Base-by-base conservation (phyloP, 805 yeast genomes). In the Helenozyma rhizophorensis region DNA sequence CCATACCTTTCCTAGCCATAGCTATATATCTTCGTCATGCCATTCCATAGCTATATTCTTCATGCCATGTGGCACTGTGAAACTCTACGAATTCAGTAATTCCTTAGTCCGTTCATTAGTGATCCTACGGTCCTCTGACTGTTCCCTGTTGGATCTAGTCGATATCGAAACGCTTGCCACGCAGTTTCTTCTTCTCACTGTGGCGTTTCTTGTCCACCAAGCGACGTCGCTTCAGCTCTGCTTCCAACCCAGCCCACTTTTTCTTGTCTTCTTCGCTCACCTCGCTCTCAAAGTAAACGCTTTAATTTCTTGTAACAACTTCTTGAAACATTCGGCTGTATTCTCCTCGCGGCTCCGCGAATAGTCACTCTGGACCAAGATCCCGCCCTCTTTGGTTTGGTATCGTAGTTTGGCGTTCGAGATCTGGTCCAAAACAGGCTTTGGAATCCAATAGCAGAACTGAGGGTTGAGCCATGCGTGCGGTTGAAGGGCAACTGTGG, bases 301-400 rank as follows among this genome's bases (percentile, higher is more conserved):
- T 38, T 66, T 72, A 36, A 85, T 66, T 34, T 76, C 81, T 2
- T 56, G 45, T 4, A 74, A 58, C 9, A 85, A 63, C 51, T 81
- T 82, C n/a, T 58, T 56, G 37, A 75, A 73, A 43, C 95, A 85
- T 16, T 70, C 66, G 4, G 65, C 67, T 6, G 72, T 52, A 47
- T 85, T 85, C 8, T 56, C 58, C 10, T 74, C 77, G 42, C 86
- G 64, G 12, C 76, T 74, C 19, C 95, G 57, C 4, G 73, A 60
- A 7, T 58, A 49, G 37, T 83, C 89, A 21, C 81, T 72, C 41
- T 76, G 81, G 1, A 85, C 67, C 6, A 81, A 57, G 2, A 84
- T 39, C 0, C 74, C 70, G 9, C 81, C 80, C 2, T 50, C 45
- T 36, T 74, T 74, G 1, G 81, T 76, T 32, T 74, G 66, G 49